Evolutionary conservation across 2,329 filamentous ascomycete species (phyloP).

Genomic region (Colletotrichum coccodes): DNA sequence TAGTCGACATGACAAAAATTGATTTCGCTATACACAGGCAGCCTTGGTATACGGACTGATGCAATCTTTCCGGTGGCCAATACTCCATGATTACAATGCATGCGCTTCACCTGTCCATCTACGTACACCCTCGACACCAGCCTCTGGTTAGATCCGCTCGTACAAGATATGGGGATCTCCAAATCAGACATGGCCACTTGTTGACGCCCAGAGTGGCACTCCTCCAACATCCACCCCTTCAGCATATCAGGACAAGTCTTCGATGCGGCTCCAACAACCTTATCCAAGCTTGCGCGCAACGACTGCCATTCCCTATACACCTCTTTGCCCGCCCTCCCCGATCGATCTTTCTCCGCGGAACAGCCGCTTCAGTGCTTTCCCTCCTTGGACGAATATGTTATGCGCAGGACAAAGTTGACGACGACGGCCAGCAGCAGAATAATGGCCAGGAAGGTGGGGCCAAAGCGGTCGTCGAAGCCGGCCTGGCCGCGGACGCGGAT

Average conservation of each 20-base stretch:
- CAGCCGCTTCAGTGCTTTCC: conserved; percentile 35
- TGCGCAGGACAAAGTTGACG: conserved; percentile 92
- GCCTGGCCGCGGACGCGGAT: conserved; percentile 92
- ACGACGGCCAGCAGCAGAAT: conserved; percentile 89
- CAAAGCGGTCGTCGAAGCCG: conserved; percentile 96
- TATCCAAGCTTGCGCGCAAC: neutral
- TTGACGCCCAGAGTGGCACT: neutral
- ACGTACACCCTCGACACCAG: neutral
- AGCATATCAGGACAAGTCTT: neutral
- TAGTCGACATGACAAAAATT: neutral
- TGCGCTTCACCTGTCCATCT: neutral
- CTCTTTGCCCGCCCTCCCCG: neutral
- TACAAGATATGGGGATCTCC: neutral
- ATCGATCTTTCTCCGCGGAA: neutral
- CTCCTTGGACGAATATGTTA: conserved; percentile 58
- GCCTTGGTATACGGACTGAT: neutral
- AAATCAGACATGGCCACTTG: neutral
- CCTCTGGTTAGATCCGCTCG: neutral
- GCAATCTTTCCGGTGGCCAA: neutral
- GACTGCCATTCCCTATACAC: neutral
- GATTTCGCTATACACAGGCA: conserved; percentile 10
- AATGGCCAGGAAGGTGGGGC: conserved; percentile 89
- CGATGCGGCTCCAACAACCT: neutral
- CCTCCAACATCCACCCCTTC: neutral
- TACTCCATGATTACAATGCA: conserved; percentile 13